Evolutionary conservation across 306 rosid species (phyloP).

Genomic region (Cicer cuneatum): DNA sequence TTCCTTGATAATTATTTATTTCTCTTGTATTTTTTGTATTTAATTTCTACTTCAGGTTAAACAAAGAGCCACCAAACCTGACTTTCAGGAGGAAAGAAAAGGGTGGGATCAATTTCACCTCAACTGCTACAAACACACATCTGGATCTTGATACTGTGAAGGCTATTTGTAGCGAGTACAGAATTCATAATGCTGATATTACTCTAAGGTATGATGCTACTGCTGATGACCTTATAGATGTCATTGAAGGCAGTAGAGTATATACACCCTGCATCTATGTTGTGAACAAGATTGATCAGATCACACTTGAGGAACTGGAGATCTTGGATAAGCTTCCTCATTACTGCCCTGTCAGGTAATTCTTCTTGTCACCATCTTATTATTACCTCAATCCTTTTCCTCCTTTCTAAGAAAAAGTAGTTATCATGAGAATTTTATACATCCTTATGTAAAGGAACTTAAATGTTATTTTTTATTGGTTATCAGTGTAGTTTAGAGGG

Average conservation of each 20-base stretch:
- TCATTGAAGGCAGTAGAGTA: slow-evolving; percentile 92
- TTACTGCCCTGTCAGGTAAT: slow-evolving; percentile 93
- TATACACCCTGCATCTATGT: slow-evolving; percentile 95
- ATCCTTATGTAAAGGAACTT: slow-evolving; percentile 27
- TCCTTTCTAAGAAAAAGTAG: slow-evolving; percentile 1
- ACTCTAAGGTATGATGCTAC: slow-evolving; percentile 95
- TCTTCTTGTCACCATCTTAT: slow-evolving; percentile 8
- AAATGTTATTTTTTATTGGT: slow-evolving; percentile 9
- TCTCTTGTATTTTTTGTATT: slow-evolving; percentile 2
- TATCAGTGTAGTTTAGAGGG: slow-evolving; percentile 3
- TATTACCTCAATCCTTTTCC: neutral
- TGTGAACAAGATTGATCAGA: slow-evolving; percentile 97
- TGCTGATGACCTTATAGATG: slow-evolving; percentile 96
- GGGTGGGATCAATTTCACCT: slow-evolving; percentile 94
- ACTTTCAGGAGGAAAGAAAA: slow-evolving; percentile 94
- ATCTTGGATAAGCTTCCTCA: slow-evolving; percentile 98
- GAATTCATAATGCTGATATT: slow-evolving; percentile 95
- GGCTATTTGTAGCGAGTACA: slow-evolving; percentile 94
- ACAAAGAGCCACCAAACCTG: slow-evolving; percentile 94
- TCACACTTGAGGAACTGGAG: slow-evolving; percentile 96
- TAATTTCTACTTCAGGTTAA: slow-evolving; percentile 67
- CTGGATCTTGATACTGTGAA: slow-evolving; percentile 94
- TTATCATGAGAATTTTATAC: slow-evolving; percentile 11
- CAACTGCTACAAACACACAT: slow-evolving; percentile 85
- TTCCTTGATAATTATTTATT: slow-evolving; percentile 22